A percentile compares a stretch with the other conserved stretches of the same genome.
phyloP scores from a whole-genome alignment of 129 eudicot genomes.

The Heracleum sosnowskyi region DNA sequence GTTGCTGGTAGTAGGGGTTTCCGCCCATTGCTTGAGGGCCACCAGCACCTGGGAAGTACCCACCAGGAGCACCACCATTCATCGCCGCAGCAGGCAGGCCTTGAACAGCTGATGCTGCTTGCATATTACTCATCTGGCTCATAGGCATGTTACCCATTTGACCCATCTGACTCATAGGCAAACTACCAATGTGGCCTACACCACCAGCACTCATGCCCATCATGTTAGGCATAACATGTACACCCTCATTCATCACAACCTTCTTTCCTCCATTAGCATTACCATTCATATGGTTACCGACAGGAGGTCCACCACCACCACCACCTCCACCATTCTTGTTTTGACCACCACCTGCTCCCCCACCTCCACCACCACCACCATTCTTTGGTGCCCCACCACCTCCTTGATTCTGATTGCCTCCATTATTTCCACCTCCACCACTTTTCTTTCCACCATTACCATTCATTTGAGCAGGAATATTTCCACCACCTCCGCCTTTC shows the following conservation, averaged over 20 bases:
- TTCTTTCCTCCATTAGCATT: constrained; percentile 47
- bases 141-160: constrained; percentile 32
- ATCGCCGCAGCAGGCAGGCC: constrained; percentile 58
- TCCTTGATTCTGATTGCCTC: constrained; percentile 34
- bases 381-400: constrained; percentile 27
- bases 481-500: constrained; percentile 55
- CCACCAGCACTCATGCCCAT: constrained; percentile 36
- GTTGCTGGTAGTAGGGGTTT: constrained; percentile 61
- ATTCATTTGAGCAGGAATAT: constrained; percentile 31
- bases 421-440: constrained; percentile 22
- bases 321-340: constrained; percentile 22
- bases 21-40: constrained; percentile 47
- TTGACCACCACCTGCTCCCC: constrained; percentile 32
- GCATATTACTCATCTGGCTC: constrained; percentile 11
- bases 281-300: constrained; percentile 19
- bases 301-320: constrained; percentile 18
- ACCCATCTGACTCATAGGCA: constrained; percentile 50
- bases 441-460: constrained; percentile 36
- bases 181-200: constrained; percentile 35
- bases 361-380: constrained; percentile 34
- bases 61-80: constrained; percentile 39
- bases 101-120: constrained; percentile 61
- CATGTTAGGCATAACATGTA: constrained; percentile 81
- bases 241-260: constrained; percentile 58
- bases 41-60: constrained; percentile 39